phyloP scores from a whole-genome alignment of 2,329 filamentous ascomycete species.

The Pseudocercospora fuligena region DNA sequence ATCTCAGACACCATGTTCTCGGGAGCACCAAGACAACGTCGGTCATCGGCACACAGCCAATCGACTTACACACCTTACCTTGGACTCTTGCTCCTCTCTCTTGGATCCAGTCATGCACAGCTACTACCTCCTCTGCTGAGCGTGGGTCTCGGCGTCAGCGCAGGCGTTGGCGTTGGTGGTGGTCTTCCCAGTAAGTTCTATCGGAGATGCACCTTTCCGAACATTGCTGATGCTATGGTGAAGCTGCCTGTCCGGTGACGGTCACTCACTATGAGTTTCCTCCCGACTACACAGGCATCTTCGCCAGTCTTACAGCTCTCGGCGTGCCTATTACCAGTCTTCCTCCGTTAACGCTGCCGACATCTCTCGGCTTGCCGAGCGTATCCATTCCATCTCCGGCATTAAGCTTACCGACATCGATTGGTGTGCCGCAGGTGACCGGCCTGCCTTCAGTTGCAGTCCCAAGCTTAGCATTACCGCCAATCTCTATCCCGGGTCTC shows the following conservation, averaged over 20 bases:
- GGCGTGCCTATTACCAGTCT: slow-evolving; percentile 19
- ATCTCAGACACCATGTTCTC: slow-evolving; percentile 19
- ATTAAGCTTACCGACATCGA: slow-evolving; percentile 1
- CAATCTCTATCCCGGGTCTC: neutral
- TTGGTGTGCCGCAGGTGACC: neutral
- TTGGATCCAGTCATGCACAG: slow-evolving; percentile 16
- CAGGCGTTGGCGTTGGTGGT: neutral
- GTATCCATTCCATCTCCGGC: neutral
- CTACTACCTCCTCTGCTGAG: neutral
- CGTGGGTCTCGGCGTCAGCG: neutral
- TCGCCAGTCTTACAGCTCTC: slow-evolving; percentile 19
- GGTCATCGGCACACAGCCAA: slow-evolving; percentile 12
- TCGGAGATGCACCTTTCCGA: neutral
- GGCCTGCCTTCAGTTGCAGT: neutral
- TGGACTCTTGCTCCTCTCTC: slow-evolving; percentile 15
- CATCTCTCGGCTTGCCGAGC: slow-evolving; percentile 3
- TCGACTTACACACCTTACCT: slow-evolving; percentile 13
- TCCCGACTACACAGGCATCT: slow-evolving; percentile 28
- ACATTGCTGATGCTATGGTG: slow-evolving; percentile 8
- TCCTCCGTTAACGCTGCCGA: slow-evolving; percentile 3
- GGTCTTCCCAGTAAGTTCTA: neutral
- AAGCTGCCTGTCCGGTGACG: slow-evolving; percentile 20
- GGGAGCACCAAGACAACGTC: slow-evolving; percentile 8
- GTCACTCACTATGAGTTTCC: slow-evolving; percentile 22
- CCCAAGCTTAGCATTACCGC: neutral